These are phyloP conservation scores for Alnus glutinosa DNA, from an alignment of 306 rosid genomes.

Conservation along the genomic window DNA sequence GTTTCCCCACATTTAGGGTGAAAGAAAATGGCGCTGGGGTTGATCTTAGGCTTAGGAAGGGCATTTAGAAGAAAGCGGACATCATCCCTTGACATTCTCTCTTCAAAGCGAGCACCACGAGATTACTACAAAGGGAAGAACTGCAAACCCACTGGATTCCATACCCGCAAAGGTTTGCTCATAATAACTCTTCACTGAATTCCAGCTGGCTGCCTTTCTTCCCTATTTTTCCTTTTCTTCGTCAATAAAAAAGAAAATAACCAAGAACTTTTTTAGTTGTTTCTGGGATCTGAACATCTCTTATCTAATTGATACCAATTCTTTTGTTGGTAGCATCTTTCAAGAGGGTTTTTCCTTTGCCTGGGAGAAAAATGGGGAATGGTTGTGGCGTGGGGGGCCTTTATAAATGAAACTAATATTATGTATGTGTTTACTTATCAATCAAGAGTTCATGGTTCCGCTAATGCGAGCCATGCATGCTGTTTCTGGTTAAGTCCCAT, in stretches of 20 bases:
- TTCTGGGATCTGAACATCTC: not conserved
- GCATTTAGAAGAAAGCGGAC: slow-evolving; percentile 48
- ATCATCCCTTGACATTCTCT: slow-evolving; percentile 62
- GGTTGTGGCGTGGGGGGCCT: not conserved
- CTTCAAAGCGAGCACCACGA: slow-evolving; percentile 79
- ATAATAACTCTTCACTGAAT: not conserved
- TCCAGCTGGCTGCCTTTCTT: not conserved
- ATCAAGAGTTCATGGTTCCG: too few relatives aligned
- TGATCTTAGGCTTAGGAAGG: slow-evolving; percentile 50
- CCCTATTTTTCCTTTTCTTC: not conserved
- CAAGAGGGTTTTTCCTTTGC: not conserved
- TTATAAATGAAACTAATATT: too few relatives aligned
- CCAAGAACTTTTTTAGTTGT: not conserved
- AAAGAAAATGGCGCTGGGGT: slow-evolving; percentile 48
- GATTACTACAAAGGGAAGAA: slow-evolving; percentile 84
- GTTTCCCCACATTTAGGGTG: not conserved
- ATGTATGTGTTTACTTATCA: too few relatives aligned
- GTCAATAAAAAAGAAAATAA: not conserved
- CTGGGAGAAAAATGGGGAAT: not conserved
- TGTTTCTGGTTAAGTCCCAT: not conserved
- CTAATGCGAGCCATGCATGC: not conserved
- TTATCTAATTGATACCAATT: not conserved
- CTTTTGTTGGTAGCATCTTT: not conserved
- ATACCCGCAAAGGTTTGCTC: slow-evolving; percentile 73
- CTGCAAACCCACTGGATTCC: slow-evolving; percentile 91